Evolutionary conservation across 768 basidiomycete species (phyloP), one percentile per base, ranked within the genome.

Genomic region (Phanerodontia chrysosporium): DNA sequence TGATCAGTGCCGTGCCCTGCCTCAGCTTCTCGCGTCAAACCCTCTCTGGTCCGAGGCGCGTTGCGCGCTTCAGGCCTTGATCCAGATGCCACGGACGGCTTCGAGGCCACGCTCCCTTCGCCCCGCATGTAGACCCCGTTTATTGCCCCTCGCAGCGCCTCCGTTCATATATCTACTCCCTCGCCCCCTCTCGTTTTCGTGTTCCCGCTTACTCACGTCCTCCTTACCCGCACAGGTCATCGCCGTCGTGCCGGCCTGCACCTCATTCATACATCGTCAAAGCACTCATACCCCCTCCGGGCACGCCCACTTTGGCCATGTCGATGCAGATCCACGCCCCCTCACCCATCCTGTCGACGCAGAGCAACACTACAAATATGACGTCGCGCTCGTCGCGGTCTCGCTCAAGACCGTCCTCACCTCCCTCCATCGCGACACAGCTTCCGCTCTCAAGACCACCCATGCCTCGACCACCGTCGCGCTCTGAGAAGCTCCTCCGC

Each of bases 401-500:
- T 21, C 58, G 62, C 29, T 70, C 66, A 62, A 65, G 66, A 57
- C 66, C 70, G 28, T 56, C 58, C 18, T 66, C 65, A 49, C 64
- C 64, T 54, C 65, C 62, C 62, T 53, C 22, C 21, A 30, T 60
- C 9, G 36, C 62, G 18, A 57, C 62, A 51, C 63, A 42, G 22
- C 66, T 53, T 49, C 52, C 52, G 55, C 63, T 32, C 30, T 63
- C 66, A 22, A 65, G 69, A 22, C 65, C 68, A 49, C 66, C 68
- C 8, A 68, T 70, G 49, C 58, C 69, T 18, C 75, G 78, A 51
- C 76, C 82, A 0, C 72, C 81, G 0, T 80, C 80, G 35, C 76
- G 82, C 57, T 83, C 82, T 3, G 80, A 85, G 64, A 75, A 77
- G 10, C 77, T 86, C 48, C 75, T 86, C 51, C 75, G 84, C 52